These are phyloP conservation scores for Chenopodium berlandieri DNA, from an alignment of 148 eudicot genomes.

Conservation along the genomic window DNA sequence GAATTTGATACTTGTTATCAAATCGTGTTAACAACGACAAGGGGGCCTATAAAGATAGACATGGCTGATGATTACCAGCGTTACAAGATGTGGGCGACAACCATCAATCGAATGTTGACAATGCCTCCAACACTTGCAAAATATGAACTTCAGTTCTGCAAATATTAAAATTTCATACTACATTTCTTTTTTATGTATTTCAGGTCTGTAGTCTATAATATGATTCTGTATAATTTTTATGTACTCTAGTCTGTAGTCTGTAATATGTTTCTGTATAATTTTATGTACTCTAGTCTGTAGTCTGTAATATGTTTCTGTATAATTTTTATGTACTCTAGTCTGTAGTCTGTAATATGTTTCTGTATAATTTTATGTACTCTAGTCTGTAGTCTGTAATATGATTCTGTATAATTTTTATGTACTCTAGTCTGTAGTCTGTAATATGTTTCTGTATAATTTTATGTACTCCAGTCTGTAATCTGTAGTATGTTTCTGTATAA, in stretches of 20 bases:
- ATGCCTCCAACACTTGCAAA: slow-evolving; percentile 59
- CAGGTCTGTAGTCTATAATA: background rate
- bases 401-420: background rate
- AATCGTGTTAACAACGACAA: slow-evolving; percentile 62
- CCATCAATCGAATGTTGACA: slow-evolving; percentile 68
- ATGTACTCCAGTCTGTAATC: slow-evolving; percentile 9
- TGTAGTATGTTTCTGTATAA: slow-evolving; percentile 28
- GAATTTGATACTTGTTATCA: slow-evolving; percentile 74
- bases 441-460: slow-evolving; percentile 26
- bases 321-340: too few relatives aligned
- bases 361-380: too few relatives aligned
- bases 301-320: slow-evolving; percentile 26
- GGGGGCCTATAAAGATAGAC: slow-evolving; percentile 71
- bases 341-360: slow-evolving; percentile 13
- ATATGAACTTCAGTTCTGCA: slow-evolving; percentile 64
- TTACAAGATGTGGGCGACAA: slow-evolving; percentile 71
- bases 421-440: background rate
- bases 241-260: background rate
- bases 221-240: background rate
- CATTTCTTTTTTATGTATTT: background rate
- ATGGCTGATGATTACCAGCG: slow-evolving; percentile 71
- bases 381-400: too few relatives aligned
- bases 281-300: slow-evolving; percentile 5
- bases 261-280: slow-evolving; percentile 26
- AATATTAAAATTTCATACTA: slow-evolving; percentile 30